phyloP scores from a whole-genome alignment of 768 basidiomycete species.

The Lyophyllum decastes region DNA sequence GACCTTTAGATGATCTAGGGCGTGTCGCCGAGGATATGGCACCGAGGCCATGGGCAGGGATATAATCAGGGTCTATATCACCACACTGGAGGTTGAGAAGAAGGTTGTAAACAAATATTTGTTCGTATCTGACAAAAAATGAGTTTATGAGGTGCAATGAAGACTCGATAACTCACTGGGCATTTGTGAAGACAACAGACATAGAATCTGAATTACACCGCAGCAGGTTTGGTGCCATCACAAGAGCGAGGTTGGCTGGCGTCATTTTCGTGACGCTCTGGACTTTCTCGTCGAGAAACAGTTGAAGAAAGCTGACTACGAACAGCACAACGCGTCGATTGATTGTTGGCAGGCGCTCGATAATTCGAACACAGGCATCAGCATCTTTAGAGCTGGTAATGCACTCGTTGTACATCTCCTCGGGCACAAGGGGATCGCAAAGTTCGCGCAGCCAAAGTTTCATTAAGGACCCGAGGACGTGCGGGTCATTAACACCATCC shows the following conservation, averaged over 20 bases:
- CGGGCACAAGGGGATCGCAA: conserved; percentile 88
- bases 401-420: conserved; percentile 91
- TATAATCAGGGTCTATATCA: conserved; percentile 75
- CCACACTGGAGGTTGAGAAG: conserved; percentile 76
- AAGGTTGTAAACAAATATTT: conserved; percentile 85
- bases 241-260: conserved; percentile 80
- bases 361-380: conserved; percentile 69
- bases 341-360: conserved; percentile 78
- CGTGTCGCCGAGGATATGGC: conserved; percentile 51
- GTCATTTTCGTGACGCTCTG: conserved; percentile 86
- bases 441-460: conserved; percentile 95
- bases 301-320: conserved; percentile 87
- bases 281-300: conserved; percentile 81
- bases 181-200: conserved; percentile 87
- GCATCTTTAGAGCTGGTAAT: conserved; percentile 69
- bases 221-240: conserved; percentile 90
- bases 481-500: conserved; percentile 88
- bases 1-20: conserved; percentile 56
- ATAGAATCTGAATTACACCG: conserved; percentile 88
- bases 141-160: conserved; percentile 4
- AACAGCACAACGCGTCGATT: conserved; percentile 87
- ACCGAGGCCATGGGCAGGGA: conserved; percentile 78
- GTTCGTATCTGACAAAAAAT: conserved; percentile 65
- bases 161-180: conserved; percentile 64
- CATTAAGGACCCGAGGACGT: conserved; percentile 85